Evolutionary conservation across 805 yeast genomes (phyloP).

Genomic region (Hanseniaspora taiwanica): DNA sequence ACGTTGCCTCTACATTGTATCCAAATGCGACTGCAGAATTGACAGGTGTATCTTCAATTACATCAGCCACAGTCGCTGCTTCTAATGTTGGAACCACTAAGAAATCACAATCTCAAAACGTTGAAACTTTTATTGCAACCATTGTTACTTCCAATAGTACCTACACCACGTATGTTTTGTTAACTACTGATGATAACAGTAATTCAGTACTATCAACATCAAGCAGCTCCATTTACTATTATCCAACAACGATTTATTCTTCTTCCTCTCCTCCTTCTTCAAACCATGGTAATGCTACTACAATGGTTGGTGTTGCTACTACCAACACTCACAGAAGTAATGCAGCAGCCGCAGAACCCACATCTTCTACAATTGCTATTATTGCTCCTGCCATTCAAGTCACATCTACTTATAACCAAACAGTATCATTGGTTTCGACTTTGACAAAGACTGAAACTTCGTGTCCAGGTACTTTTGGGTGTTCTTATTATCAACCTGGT

Average conservation of each 20-base stretch:
- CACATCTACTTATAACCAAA: background rate
- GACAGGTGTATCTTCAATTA: no score
- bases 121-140: slow-evolving; percentile 4
- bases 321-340: no score
- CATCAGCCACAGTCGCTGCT: slow-evolving; percentile 1
- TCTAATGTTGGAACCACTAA: background rate
- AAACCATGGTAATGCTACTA: slow-evolving; percentile 7
- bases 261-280: slow-evolving; percentile 2
- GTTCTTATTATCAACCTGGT: no score
- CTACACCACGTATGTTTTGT: slow-evolving; percentile 4
- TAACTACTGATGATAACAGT: no score
- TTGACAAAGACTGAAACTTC: slow-evolving; percentile 5
- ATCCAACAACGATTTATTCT: background rate
- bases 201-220: no score
- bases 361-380: slow-evolving; percentile 3
- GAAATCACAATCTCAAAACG: background rate
- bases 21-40: no score
- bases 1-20: no score
- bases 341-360: no score
- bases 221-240: no score
- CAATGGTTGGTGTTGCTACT: no score
- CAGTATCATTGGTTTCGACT: slow-evolving; percentile 1
- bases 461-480: slow-evolving; percentile 4
- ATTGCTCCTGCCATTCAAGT: slow-evolving; percentile 1
- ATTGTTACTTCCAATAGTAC: background rate